Base-by-base conservation (phyloP, 441 rosid genomes). In the Metrosideros polymorpha region DNA sequence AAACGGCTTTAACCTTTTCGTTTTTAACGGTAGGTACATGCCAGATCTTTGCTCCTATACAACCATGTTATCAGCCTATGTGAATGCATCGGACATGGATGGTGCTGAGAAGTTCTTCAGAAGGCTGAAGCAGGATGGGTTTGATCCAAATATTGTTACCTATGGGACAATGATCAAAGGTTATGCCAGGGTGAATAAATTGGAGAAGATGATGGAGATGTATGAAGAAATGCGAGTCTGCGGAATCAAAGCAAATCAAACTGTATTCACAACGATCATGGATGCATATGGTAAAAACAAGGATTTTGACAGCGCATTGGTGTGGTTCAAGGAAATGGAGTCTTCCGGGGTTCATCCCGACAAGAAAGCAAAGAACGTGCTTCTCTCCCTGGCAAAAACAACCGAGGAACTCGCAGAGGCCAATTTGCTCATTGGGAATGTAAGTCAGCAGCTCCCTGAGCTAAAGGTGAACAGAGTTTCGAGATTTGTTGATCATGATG, bases 41-140 rank as follows among this genome's bases (percentile, higher is more conserved):
- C 98, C 99, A 17, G 99, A 97, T 91, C 92, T 97, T 29, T 95
- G 93, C 88, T 95, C 99, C 75, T 97, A 97, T 87, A 93, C 99
- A 86, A 97, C 98, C n/a, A 96, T 97, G 99, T 86, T 97, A 88
- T 94, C 96, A 83, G 98, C 99, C 8, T 96, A 96, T 88, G 96
- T 96, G 71, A 97, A 96, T 86, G 96, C 97, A 13, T 91, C 94
- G 3, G 99, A 97, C 88, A 92, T 96, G 97, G 97, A 92, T 32
- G 98, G 99, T 86, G 99, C 98, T 45, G 95, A 95, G 89, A 97
- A 93, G 24, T 96, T 96, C 93, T 94, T 94, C 89, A 90, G 39
- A 88, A 90, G 98, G 90, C 86, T 96, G 85, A 96, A 91, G 90
- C 94, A 86, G 87, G 99, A 96, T 17, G 93, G 96, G 42, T 89